Evolutionary conservation across 805 yeast genomes (phyloP), one percentile per base, ranked within the genome.

Genomic region (Zygoascus ofunaensis): DNA sequence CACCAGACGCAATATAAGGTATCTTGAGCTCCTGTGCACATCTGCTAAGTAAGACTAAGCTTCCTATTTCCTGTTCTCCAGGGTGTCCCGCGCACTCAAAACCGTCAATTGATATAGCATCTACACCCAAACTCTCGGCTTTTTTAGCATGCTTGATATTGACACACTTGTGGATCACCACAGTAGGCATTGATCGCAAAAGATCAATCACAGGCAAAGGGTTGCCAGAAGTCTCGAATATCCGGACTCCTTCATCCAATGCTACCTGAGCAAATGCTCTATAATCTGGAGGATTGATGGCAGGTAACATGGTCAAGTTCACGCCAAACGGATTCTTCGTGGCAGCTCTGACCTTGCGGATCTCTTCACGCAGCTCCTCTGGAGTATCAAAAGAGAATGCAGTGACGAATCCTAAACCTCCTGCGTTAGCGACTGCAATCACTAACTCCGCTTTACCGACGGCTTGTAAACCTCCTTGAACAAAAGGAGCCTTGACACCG

Each of bases 1-100:
- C 64, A 14, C 64, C 64, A 5, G 57, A 49, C 4, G 63, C 64
- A 39, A 59, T 55, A 26, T 49, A 51, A n/a, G 64, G 64, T 26
- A 59, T 50, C 42, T 49, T 50, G 38, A 57, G 55, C 36, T 32
- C 55, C 45, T 56, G 57, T n/a, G 51, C 49, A 15, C 58, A 56
- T 21, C 58, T 47, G 18, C 56, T 52, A 20, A 60, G 51, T 36
- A 60, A 49, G 18, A 60, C 46, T 41, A 60, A 42, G 4, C 58
- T 47, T 39, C 59, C 47, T 28, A 60, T 41, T 28, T 55, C 64
- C 45, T 60, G 58, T 47, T 60, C 63, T n/a, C 64, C 64, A 17
- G 64, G 64, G 43, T 60, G 64, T 12, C 64, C 64, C 5, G 64
- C 64, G 42, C 63, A 60, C 48, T 59, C 62, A 36, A 57, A 60